Base-by-base conservation (phyloP, 1,284 basidiomycete genomes). In the Xerocomus tenax region DNA sequence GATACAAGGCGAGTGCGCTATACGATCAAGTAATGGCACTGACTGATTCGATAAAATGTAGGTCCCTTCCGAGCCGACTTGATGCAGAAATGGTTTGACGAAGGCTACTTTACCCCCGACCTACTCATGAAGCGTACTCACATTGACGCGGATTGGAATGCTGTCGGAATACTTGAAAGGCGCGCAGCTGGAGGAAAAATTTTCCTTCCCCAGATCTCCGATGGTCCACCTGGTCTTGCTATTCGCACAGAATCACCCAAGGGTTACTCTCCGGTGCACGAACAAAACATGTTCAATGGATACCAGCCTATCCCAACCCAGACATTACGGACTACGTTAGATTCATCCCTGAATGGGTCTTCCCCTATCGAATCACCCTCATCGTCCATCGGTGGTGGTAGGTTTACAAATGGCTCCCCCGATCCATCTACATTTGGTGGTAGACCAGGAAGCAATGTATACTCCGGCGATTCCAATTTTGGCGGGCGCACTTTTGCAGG, bases 1-100 rank as follows among this genome's bases (percentile, higher is more conserved):
- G 56, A 73, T 94, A 42, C 93, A 97, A 79, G 93, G 92, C 82
- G 58, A 58, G 71, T 54, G 5, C 29, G 21, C 36, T 21, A 26
- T 13, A n/a, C 4, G 13, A 23, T 49, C 13, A 21, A 16, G 25
- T 25, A 29, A 30, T 35, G 12, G 34, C 45, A 15, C 43, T 48
- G 45, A 30, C 39, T 36, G 51, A 54, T 57, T 23, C 45, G 53
- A 46, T 56, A 46, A 42, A 56, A 50, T 54, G 2, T 55, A 92
- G 91, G 92, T 46, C 95, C 95, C 2, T 98, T 98, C 75, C 77
- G 78, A 38, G 91, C 88, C 23, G 80, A 85, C 55, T 67, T 88
- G 53, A 98, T 98, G 95, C 93, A 98, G 71, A 90, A 91, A 59
- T 98, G 95, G 95, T 88, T 84, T 66, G 82, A 90, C 49, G 88